phyloP scores from a whole-genome alignment of 345 rosid species.

The Eucalyptus melliodora region DNA sequence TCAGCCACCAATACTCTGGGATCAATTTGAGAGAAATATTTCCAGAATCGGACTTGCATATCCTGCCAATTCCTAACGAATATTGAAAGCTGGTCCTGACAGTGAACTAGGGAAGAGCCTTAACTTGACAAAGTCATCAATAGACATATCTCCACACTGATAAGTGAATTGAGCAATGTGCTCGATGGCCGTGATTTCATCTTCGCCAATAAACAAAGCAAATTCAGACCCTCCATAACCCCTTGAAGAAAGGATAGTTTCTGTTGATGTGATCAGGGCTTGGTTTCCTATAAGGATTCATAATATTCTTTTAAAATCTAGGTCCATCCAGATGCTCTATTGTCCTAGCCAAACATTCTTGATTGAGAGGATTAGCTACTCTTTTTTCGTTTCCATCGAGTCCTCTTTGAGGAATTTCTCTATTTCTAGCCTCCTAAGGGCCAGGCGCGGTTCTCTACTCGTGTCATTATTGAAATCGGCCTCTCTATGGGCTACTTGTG shows the following conservation, averaged over 20 bases:
- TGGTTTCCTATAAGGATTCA: not conserved
- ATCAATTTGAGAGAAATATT: not conserved
- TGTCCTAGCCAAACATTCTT: too few relatives aligned
- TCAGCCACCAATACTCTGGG: not conserved
- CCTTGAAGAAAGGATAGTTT: not conserved
- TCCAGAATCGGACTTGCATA: not conserved
- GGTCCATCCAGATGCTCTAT: not conserved
- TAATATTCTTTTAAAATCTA: not conserved
- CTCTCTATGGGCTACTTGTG: not conserved
- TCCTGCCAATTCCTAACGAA: not conserved
- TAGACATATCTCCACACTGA: not conserved
- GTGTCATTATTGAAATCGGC: not conserved
- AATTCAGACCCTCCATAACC: not conserved
- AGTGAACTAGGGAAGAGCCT: not conserved
- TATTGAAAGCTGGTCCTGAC: not conserved
- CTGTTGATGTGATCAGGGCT: not conserved
- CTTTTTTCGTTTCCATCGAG: not conserved
- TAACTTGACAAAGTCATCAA: not conserved
- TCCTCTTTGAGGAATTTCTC: not conserved
- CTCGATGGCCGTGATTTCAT: not conserved
- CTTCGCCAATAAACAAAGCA: not conserved
- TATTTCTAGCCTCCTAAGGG: not conserved
- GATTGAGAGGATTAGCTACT: too few relatives aligned
- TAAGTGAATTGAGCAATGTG: not conserved
- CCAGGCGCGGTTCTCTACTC: not conserved